Conservation (phyloP, 2,329 filamentous ascomycete species). For the Rosellinia necatrix region DNA sequence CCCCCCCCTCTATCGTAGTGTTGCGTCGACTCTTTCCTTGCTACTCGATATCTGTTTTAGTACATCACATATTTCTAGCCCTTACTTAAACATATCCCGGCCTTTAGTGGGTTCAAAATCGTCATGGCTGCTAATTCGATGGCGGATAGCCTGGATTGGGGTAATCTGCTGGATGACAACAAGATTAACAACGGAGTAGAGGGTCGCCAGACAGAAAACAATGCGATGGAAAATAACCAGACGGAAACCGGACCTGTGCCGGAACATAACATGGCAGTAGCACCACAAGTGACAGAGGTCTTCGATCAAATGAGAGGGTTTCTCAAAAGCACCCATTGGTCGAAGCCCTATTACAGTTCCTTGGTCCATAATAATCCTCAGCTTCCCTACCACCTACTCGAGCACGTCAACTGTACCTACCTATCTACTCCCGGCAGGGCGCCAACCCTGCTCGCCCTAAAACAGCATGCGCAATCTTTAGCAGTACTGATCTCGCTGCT, state of each 20-base stretch:
- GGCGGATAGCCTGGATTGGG: not conserved
- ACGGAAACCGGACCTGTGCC: no score
- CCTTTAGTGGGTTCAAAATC: constrained; percentile 5
- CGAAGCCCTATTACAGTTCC: constrained; percentile 48
- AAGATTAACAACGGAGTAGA: no score
- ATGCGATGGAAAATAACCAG: not conserved
- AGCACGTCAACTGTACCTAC: constrained; percentile 62
- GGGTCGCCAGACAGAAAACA: not conserved
- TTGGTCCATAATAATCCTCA: constrained; percentile 44
- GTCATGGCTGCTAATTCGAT: constrained; percentile 9
- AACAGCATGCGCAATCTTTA: constrained; percentile 64
- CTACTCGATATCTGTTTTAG: constrained; percentile 4
- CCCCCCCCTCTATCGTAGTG: constrained; percentile 1
- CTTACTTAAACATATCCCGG: constrained; percentile 1
- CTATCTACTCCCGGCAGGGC: constrained; percentile 56
- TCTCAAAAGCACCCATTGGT: constrained; percentile 46
- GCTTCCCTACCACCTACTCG: constrained; percentile 40
- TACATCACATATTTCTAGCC: not conserved
- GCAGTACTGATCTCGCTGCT: constrained; percentile 56
- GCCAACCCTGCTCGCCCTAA: constrained; percentile 61
- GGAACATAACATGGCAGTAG: constrained; percentile 17
- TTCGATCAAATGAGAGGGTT: constrained; percentile 43
- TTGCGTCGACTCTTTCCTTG: constrained; percentile 13
- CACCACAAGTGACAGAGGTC: constrained; percentile 28
- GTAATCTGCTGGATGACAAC: no score